Evolutionary conservation across 257 asterid species (phyloP).

Genomic region (Nicotiana obtusifolia): DNA sequence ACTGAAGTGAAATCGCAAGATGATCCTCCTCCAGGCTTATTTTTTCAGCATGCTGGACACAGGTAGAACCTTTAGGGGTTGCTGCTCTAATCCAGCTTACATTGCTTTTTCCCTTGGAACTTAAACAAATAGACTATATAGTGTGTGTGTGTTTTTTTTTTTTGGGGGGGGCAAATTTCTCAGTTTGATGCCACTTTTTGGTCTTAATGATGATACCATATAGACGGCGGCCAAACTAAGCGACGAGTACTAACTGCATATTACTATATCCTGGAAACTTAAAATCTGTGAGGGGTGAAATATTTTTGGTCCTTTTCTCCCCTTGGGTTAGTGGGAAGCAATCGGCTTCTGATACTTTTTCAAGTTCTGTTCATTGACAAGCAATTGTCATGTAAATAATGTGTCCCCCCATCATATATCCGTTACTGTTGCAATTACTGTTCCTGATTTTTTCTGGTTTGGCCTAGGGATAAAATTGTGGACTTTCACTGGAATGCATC

Average conservation of each 20-base stretch:
- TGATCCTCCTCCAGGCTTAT: slow-evolving; percentile 70
- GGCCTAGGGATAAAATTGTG: slow-evolving; percentile 75
- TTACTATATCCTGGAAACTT: background rate
- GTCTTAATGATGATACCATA: background rate
- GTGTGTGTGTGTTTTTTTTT: background rate
- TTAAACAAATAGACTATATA: background rate
- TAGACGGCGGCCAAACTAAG: background rate
- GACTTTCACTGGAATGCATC: slow-evolving; percentile 91
- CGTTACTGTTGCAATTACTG: background rate
- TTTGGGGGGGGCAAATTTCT: background rate
- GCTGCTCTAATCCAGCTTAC: background rate
- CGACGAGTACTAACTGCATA: background rate
- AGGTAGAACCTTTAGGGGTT: slow-evolving; percentile 44
- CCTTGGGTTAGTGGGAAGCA: background rate
- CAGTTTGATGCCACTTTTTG: background rate
- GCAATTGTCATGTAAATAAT: background rate
- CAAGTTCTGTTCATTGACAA: background rate
- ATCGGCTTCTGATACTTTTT: background rate
- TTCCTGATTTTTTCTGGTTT: background rate
- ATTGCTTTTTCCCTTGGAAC: background rate
- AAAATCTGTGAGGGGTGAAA: background rate
- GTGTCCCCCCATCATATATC: background rate
- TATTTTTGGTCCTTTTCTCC: background rate
- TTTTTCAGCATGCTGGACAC: slow-evolving; percentile 99
- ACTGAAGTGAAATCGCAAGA: slow-evolving; percentile 42